Conservation (phyloP, 805 yeast genomes). For the Metschnikowia anglica region DNA sequence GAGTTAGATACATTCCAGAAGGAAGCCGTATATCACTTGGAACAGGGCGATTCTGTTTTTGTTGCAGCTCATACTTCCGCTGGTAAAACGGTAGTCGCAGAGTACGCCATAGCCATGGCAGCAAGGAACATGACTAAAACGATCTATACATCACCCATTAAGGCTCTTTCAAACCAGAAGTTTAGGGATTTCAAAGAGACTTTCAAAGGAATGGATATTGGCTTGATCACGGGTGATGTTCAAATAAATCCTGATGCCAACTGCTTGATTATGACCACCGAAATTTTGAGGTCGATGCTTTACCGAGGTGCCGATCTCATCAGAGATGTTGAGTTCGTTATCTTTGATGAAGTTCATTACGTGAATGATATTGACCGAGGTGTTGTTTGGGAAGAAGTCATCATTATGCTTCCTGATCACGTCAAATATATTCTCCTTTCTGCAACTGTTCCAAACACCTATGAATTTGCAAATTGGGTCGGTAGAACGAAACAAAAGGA, state of each 20-base stretch:
- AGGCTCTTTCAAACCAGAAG: slow-evolving; percentile 86
- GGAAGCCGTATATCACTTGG: slow-evolving; percentile 94
- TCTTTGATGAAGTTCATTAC: slow-evolving; percentile 97
- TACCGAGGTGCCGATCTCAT: slow-evolving; percentile 95
- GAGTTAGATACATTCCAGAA: slow-evolving; percentile 93
- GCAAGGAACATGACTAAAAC: slow-evolving; percentile 94
- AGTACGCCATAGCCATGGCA: slow-evolving; percentile 97
- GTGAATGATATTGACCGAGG: slow-evolving; percentile 97
- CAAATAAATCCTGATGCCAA: slow-evolving; percentile 96
- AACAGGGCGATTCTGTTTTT: slow-evolving; percentile 97
- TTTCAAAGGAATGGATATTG: slow-evolving; percentile 82
- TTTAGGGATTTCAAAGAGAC: slow-evolving; percentile 82
- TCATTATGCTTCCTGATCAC: slow-evolving; percentile 95
- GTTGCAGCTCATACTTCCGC: slow-evolving; percentile 99
- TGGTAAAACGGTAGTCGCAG: slow-evolving; percentile 98
- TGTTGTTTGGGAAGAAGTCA: slow-evolving; percentile 99
- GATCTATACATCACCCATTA: slow-evolving; percentile 93
- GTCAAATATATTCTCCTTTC: slow-evolving; percentile 87
- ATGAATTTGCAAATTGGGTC: slow-evolving; percentile 97
- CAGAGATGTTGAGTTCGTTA: slow-evolving; percentile 95
- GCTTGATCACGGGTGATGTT: slow-evolving; percentile 95
- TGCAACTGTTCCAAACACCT: slow-evolving; percentile 98
- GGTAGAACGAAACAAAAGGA: slow-evolving; percentile 96
- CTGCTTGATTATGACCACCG: slow-evolving; percentile 97
- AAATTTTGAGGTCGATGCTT: slow-evolving; percentile 90